These are phyloP conservation scores for Nasturtium officinale DNA, from an alignment of 345 rosid species.

Conservation along the genomic window DNA sequence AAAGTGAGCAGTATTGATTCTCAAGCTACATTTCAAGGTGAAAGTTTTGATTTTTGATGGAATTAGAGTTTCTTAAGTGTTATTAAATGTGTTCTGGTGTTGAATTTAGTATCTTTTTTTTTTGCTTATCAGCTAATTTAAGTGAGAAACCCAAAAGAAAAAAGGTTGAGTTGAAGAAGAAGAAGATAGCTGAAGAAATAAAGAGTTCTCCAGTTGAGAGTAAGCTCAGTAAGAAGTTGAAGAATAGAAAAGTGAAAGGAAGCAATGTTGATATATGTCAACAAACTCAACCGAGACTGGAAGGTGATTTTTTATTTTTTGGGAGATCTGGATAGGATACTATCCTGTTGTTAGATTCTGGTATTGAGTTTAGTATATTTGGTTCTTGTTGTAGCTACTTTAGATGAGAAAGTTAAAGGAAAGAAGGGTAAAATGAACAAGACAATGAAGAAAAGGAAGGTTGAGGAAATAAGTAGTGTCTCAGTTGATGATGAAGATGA, in stretches of 20 bases:
- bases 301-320: constrained; percentile 5
- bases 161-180: constrained; percentile 26
- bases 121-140: constrained; percentile 18
- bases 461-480: constrained; percentile 16
- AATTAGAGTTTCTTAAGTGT: neutral
- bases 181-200: neutral
- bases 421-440: constrained; percentile 35
- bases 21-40: constrained; percentile 26
- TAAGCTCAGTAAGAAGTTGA: constrained; percentile 12
- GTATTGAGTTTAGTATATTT: constrained; percentile 29
- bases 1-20: constrained; percentile 12
- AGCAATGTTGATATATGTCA: neutral
- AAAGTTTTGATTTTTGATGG: constrained; percentile 13
- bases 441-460: constrained; percentile 37
- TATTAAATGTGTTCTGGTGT: constrained; percentile 7
- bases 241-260: constrained; percentile 30
- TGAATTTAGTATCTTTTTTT: constrained; percentile 10
- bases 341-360: neutral
- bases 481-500: constrained; percentile 27
- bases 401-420: constrained; percentile 24
- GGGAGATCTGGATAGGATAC: neutral
- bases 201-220: constrained; percentile 4
- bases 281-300: neutral
- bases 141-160: constrained; percentile 32
- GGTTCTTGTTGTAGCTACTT: constrained; percentile 17